Evolutionary conservation across 352 stramenopile genomes (phyloP), one percentile per base, ranked within the genome.

Genomic region (Pythium pyrilobum): DNA sequence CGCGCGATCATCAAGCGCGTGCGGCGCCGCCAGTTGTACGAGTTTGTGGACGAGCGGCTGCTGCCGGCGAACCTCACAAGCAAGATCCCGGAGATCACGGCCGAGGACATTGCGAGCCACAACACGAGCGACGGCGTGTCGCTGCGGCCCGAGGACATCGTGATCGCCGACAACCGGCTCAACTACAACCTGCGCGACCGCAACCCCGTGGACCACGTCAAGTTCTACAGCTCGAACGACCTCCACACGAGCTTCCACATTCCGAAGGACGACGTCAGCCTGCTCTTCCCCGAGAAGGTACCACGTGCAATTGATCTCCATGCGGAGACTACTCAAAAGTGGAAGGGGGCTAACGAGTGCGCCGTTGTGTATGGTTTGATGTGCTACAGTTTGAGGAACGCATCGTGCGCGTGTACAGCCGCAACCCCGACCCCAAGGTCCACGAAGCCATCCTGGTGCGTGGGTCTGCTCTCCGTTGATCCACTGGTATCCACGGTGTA

Each of bases 161-260:
- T 96, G 37, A 72, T 94, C 3, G 74, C 74, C 6, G 78, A 92
- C 64, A 77, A 74, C 2, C 59, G 75, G 12, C 66, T 96, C 24
- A 92, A 95, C 61, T 94, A 95, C 71, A 93, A 93, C 46, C 68
- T 87, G 13, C 71, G 80, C 18, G 79, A 91, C 56, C 74, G 69
- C 29, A 95, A 95, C 52, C 87, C 87, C 6, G 77, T 96, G 44
- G 81, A 93, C 49, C 76, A 85, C 34, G 77, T 92, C 16, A 69
- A 72, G 24, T 96, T 96, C 59, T 96, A 92, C 66, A 74, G 68
- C 28, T 89, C 81, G 31, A 81, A 71, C 48, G 71, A 90, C 28
- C 47, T 83, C 10, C 66, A 72, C 43, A 59, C 23, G 6, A 84
- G 67, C n/a, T 91, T 93, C 54, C 72, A 86, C 63, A 91, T 89